Evolutionary conservation across 257 asterid species (phyloP), one percentile per base, ranked within the genome.

Genomic region (Fraxinus americana): DNA sequence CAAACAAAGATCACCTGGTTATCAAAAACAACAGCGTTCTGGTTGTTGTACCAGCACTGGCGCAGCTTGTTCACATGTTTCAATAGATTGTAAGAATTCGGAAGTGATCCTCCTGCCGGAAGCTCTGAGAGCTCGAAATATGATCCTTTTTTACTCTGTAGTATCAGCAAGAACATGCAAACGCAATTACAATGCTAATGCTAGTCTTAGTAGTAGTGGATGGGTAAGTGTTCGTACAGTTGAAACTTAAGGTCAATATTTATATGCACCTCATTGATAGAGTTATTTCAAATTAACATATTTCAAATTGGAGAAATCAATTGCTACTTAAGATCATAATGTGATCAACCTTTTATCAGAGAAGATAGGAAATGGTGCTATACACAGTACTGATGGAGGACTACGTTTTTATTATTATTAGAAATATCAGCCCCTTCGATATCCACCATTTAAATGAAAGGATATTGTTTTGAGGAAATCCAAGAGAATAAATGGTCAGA

Each of bases 51-150:
- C 91, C 91, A 85, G 73, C 76, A 83, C 52, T 85, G 89, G 13
- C 84, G 92, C 82, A 91, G 85, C 84, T 85, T 89, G 84, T 87
- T 90, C 83, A 88, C 87, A 79, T 84, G 81, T 80, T 85, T 79
- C 82, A 91, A 81, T 50, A 83, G 67, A 52, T 43, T 19, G 73
- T 76, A 82, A 77, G 83, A 86, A 73, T 82, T 85, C 61, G 74
- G 45, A 71, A 63, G 76, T 41, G 85, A 83, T 74, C 61, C 88
- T 71, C 83, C 84, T 34, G 70, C 80, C 21, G 86, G 87, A 81
- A 87, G 85, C 83, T 82, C 81, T 30, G 85, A 78, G 34, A 88
- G 86, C 63, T 86, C 75, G 65, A 81, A 78, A 70, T 36, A 21
- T 63, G 85, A 67, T 78, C 78, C 89, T 68, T 77, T 80, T 69